A percentile compares a stretch with the other conserved stretches of the same genome.
phyloP scores from a whole-genome alignment of 768 basidiomycete genomes.

The Phlegmacium glaucopus region DNA sequence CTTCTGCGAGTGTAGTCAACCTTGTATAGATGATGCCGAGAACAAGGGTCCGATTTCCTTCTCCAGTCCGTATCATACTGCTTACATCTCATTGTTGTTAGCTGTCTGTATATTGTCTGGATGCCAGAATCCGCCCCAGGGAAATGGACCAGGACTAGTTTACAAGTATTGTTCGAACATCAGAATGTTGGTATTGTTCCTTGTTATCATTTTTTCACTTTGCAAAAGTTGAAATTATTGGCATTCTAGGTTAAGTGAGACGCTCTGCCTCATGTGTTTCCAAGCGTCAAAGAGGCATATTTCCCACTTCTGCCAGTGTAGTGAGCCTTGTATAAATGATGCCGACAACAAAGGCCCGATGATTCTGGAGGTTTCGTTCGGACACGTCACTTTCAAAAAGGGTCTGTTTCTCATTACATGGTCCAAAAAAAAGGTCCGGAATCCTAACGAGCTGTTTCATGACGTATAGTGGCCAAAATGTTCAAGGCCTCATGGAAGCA shows the following conservation, averaged over 20 bases:
- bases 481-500: slow-evolving; percentile 73
- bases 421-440: background rate
- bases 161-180: slow-evolving; percentile 47
- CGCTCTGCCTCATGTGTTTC: slow-evolving; percentile 58
- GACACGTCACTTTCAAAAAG: slow-evolving; percentile 61
- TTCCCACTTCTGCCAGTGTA: slow-evolving; percentile 66
- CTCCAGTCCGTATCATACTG: slow-evolving; percentile 2
- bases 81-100: slow-evolving; percentile 12
- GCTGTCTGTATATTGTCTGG: slow-evolving; percentile 50
- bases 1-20: slow-evolving; percentile 59
- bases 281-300: slow-evolving; percentile 49
- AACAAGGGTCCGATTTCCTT: too few species aligned
- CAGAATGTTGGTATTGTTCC: slow-evolving; percentile 38
- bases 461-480: slow-evolving; percentile 56
- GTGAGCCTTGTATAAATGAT: slow-evolving; percentile 49
- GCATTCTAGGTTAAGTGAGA: slow-evolving; percentile 38
- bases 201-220: background rate
- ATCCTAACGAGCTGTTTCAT: too few species aligned
- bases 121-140: slow-evolving; percentile 43
- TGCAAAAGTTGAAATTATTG: background rate
- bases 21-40: too few species aligned
- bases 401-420: slow-evolving; percentile 36
- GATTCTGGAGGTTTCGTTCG: slow-evolving; percentile 55
- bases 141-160: slow-evolving; percentile 24
- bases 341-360: slow-evolving; percentile 53